A percentile compares a stretch with the other conserved stretches of the same genome.
Evolutionary conservation across 768 basidiomycete species (phyloP).

Genomic region (Cystobasidium ongulense): DNA sequence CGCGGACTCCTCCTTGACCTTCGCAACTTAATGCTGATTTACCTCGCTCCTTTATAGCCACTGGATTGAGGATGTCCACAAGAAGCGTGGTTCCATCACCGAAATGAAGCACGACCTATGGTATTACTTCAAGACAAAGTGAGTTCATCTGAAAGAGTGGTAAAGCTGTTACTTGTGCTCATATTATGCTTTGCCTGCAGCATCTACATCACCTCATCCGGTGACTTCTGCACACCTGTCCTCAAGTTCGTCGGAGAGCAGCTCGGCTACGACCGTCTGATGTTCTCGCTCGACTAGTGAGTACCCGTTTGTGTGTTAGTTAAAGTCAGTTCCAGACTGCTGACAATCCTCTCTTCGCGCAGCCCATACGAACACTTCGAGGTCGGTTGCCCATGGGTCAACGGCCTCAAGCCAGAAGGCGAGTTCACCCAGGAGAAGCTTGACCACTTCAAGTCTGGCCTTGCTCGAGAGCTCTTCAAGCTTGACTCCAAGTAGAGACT

Average conservation of each 20-base stretch:
- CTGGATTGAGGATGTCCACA: conserved; percentile 28
- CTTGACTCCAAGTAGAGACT: neutral
- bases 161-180: neutral
- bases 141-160: neutral
- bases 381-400: conserved; percentile 9
- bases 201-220: conserved; percentile 31
- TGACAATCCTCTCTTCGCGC: neutral
- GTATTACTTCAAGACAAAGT: conserved; percentile 30
- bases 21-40: neutral
- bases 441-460: conserved; percentile 2
- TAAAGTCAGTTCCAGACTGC: neutral
- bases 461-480: conserved; percentile 11
- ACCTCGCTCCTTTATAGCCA: neutral
- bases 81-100: conserved; percentile 21
- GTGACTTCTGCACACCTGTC: conserved; percentile 15
- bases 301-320: neutral
- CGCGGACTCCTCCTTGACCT: neutral
- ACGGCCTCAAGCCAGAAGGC: conserved; percentile 15
- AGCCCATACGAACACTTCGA: conserved; percentile 26
- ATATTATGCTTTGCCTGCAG: neutral
- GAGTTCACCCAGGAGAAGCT: conserved; percentile 15
- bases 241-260: conserved; percentile 26
- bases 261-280: conserved; percentile 19
- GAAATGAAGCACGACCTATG: conserved; percentile 28
- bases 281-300: conserved; percentile 27